These are phyloP conservation scores for Neurospora intermedia DNA, from an alignment of 495 filamentous ascomycete species.

Conservation along the genomic window DNA sequence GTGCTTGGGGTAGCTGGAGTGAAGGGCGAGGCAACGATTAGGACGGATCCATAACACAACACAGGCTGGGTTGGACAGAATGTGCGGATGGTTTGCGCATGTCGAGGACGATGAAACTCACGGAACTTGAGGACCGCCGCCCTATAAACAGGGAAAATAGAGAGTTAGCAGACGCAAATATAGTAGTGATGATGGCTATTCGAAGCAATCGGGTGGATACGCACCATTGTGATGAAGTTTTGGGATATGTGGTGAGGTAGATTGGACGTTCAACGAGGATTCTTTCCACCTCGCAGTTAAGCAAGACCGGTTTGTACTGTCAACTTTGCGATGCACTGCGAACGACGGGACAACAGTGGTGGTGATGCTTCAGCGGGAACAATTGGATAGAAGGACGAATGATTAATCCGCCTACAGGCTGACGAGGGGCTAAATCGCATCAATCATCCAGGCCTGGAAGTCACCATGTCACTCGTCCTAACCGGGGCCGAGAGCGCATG, in stretches of 20 bases:
- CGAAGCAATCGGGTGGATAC: conserved; percentile 1
- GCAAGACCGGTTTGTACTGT: background rate
- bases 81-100: conserved; percentile 6
- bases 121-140: conserved; percentile 81
- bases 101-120: conserved; percentile 38
- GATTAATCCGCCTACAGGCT: background rate
- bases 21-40: conserved; percentile 4
- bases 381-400: background rate
- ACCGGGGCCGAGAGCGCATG: background rate
- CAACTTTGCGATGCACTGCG: background rate
- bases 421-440: background rate
- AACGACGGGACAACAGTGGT: background rate
- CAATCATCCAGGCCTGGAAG: background rate
- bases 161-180: background rate
- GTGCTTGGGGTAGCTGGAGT: conserved; percentile 84
- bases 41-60: background rate
- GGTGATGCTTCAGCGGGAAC: background rate
- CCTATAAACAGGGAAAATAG: conserved; percentile 24
- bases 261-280: conserved; percentile 1
- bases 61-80: background rate
- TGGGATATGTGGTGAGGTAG: conserved; percentile 1
- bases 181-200: background rate
- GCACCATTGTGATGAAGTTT: conserved; percentile 23
- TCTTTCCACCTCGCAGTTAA: background rate
- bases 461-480: background rate